Base-by-base conservation (phyloP, 306 rosid genomes). In the Sechiopsis laciniata region DNA sequence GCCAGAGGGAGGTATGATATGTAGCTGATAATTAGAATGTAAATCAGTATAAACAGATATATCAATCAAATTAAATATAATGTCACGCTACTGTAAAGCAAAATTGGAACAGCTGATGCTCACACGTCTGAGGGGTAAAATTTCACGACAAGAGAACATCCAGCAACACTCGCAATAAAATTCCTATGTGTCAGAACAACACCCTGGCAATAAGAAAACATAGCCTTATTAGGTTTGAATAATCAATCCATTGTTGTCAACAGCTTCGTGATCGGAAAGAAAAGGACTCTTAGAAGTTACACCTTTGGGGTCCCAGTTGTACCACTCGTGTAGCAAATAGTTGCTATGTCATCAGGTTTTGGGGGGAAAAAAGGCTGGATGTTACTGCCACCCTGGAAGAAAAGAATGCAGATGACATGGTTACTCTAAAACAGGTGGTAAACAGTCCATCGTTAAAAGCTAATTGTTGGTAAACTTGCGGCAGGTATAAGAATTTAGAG, bases 281-380 rank as follows among this genome's bases (percentile, higher is more conserved):
- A 12, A 50, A 51, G 55, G 20, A 68, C 77, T 78, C 71, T 71
- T 20, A 29, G 72, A 22, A 29, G 52, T 40, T 63, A 10, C 77
- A 91, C 99, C 97, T 95, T 95, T 52, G 99, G 99, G 55, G 96
- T 91, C 83, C 99, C 99, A 78, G 99, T 95, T 76, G 99, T 95
- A 73, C 99, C 99, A 78, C 99, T 95, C 22, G 99, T 95, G 79
- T 95, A 95, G 85, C 99, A 95, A 80, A 95, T 82, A 69, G 99
- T 91, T 78, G 92, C 95, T 58, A 89, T 76, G 78, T 95, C 99
- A 61, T 85, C 88, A 53, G 96, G 89, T 66, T 88, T 89, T 65
- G 99, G 97, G 0, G 92, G 95, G 80, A 81, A 63, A 82, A 95
- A 95, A 59, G 91, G 96, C 80, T 85, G 92, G 71, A 78, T 81